Base-by-base conservation (phyloP, 2,329 filamentous ascomycete genomes). In the Zymoseptoria pseudotritici region DNA sequence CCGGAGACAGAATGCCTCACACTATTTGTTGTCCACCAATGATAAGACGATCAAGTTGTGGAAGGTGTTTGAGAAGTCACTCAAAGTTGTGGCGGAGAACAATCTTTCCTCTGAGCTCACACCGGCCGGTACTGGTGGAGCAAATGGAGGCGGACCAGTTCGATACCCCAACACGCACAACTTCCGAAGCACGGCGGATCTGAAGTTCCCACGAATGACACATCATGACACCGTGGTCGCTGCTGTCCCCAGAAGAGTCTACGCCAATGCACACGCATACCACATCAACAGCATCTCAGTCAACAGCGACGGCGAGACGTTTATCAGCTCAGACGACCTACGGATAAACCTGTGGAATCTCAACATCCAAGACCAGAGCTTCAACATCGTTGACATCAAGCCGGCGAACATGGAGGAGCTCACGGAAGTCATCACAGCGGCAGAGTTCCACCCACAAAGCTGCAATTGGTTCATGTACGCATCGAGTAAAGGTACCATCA, bases 401-500 rank as follows among this genome's bases (percentile, higher is more conserved):
- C 94, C 94, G 8, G 94, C 94, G 50, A 99, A 99, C 76, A 99
- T 99, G 94, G 94, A 99, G 77, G 94, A 99, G 79, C 82, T 99
- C 66, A 99, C 94, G 0, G 94, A 99, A 76, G 94, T 99, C 68
- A 97, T 99, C 73, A 99, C 94, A 11, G 94, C 94, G 50, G 94
- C 94, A 57, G 94, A 99, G 73, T 99, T 99, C 72, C 94, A 99
- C 73, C 94, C 94, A 5, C 82, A 87, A 71, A 96, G 92, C 80
- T 99, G 94, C 83, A 97, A 99, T 78, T 96, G 91, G 91, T 97
- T 99, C 80, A 99, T 99, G 93, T 99, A 97, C 75, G 94, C 94
- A 69, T 97, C 93, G 76, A 97, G 92, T 61, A 99, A 99, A 78
- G 94, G 94, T 62, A 97, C 94, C 42, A 97, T 99, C 79, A 99